phyloP scores from a whole-genome alignment of 2,329 filamentous ascomycete species.

The Hypoxylon sp. region DNA sequence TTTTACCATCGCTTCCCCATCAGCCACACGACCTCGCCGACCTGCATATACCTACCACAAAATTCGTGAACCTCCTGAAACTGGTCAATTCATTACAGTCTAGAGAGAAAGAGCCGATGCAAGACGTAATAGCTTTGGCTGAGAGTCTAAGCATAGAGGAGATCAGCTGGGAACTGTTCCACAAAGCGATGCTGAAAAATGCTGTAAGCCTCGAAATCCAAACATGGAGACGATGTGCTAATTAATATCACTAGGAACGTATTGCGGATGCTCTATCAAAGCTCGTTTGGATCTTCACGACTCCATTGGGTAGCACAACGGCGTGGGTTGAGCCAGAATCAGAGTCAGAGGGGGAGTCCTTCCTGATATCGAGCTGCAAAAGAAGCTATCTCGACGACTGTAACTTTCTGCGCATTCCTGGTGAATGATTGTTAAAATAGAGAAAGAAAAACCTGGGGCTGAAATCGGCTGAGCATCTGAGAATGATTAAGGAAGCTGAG shows the following conservation, averaged over 20 bases:
- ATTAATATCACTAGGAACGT: conserved; percentile 13
- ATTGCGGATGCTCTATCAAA: conserved; percentile 9
- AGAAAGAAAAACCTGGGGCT: too few relatives aligned
- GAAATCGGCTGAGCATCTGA: too few relatives aligned
- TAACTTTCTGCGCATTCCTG: too few relatives aligned
- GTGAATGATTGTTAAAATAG: too few relatives aligned
- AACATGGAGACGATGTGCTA: conserved; percentile 6
- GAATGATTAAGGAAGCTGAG: too few relatives aligned
- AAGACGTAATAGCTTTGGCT: conserved; percentile 2
- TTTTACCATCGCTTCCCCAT: conserved; percentile 25
- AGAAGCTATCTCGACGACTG: too few relatives aligned
- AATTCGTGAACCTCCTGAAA: conserved; percentile 7
- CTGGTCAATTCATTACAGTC: conserved; percentile 4
- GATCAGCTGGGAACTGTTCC: conserved; percentile 24
- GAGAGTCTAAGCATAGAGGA: neutral
- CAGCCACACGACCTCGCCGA: conserved; percentile 15
- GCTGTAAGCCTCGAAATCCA: conserved; percentile 13
- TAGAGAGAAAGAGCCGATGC: neutral
- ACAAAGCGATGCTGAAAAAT: conserved; percentile 6
- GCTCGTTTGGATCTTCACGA: conserved; percentile 1
- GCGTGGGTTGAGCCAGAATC: neutral
- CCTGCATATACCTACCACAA: conserved; percentile 17
- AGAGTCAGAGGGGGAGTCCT: neutral
- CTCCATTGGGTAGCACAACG: too few relatives aligned
- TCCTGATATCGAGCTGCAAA: neutral